Evolutionary conservation across 345 rosid genomes (phyloP), one percentile per base, ranked within the genome.

Genomic region (Camelina laxa): DNA sequence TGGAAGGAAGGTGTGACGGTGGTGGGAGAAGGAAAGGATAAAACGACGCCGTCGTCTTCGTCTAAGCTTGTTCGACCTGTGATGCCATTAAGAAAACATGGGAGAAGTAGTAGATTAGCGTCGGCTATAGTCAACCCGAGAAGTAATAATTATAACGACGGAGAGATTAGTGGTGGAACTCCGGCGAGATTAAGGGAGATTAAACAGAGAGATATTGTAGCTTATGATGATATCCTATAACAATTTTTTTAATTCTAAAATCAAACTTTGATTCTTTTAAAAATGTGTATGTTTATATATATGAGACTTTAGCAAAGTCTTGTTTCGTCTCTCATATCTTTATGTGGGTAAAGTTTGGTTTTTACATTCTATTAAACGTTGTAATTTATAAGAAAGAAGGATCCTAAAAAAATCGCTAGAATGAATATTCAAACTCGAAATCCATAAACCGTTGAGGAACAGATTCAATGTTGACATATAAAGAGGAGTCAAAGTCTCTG

Each of bases 201-300:
- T 68, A 81, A 78, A 84, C 87, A 85, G 48, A 85, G 98, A 77
- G 87, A 84, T 48, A 84, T 87, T 5, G 73, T 93, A 50, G 92
- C 92, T 31, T 93, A 93, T 68, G 97, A 89, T 60, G 98, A 93
- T 75, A 84, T 91, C 30, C 82, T 93, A 19, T 93, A 70, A 60
- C 42, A 30, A 6, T 22, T 35, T 33, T 15, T 10, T 13, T 0
- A 36, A 9, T 36, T 50, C 14, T 17, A 22, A 24, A 24, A 3
- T 60, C 2, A 12, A 49, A 30, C 14, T 0, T 5, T 14, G n/a
- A n/a, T 36, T 35, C 64, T 17, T 17, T 11, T 14, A 5, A 35
- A 35, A n/a, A 7, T 67, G 71, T 53, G 36, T 51, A 38, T 39
- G 71, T 36, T 24, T 24, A 24, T 24, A 24, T 35, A 6, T 50